Base-by-base conservation (phyloP, 305 asterid genomes). In the Fraxinus ornus region DNA sequence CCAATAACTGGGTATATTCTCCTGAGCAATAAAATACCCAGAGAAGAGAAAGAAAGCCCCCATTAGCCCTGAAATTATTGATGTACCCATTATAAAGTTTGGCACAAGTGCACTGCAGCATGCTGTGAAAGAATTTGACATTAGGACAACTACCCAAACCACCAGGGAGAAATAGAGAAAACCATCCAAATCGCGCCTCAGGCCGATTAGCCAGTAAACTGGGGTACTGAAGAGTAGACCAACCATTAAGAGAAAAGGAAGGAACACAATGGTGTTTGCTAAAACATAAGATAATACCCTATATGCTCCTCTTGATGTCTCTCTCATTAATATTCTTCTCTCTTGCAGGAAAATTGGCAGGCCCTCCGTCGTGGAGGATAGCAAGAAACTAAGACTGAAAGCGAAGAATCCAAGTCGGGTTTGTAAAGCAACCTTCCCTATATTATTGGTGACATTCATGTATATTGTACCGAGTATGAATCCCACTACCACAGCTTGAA, bases 1-100 rank as follows among this genome's bases (percentile, higher is more conserved):
- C 97, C 95, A 94, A 52, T 82, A 94, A 52, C 37, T 62, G 7
- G 98, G 98, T 64, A 92, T 93, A 32, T 86, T 84, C 37, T 91
- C 92, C 79, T 88, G 83, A 0, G 89, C 77, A 3, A 95, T 92
- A 73, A 93, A 94, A 75, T 94, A 94, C 79, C 98, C 97, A 0
- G 98, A 94, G 76, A 94, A 95, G 35, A 95, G 95, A 49, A 93
- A 95, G 88, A 95, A 93, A 2, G 94, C 89, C 17, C 98, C 98
- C 92, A 92, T 92, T 22, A 90, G 78, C 33, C 97, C 98, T 0
- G 98, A 93, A 19, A 94, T 90, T 35, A 91, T 79, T 3, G 98
- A 91, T 6, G 92, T 85, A 55, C 98, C 97, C 90, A 91, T 89
- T 75, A 93, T 91, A 88, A 91, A 95, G 76, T 92, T 88, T 0